phyloP scores from a whole-genome alignment of 345 rosid species.

The Anacardium occidentale region DNA sequence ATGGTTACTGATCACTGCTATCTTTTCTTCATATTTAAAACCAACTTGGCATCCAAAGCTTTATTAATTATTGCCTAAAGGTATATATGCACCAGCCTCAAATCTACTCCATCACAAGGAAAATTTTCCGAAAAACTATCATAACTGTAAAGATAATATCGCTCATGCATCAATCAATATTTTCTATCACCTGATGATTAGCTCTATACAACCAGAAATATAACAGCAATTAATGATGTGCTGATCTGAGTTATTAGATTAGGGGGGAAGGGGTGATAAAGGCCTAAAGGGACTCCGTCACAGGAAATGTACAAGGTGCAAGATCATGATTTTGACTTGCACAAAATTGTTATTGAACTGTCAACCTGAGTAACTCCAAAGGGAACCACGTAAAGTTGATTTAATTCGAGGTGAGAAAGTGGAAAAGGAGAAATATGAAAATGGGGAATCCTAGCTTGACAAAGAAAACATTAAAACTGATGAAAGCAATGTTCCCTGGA shows the following conservation, averaged over 20 bases:
- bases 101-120: not conserved
- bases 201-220: not conserved
- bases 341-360: constrained; percentile 19
- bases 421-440: constrained; percentile 28
- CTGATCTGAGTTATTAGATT: constrained; percentile 1
- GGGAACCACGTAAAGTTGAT: constrained; percentile 34
- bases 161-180: constrained; percentile 2
- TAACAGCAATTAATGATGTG: not conserved
- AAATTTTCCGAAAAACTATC: not conserved
- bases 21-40: constrained; percentile 16
- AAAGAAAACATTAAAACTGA: constrained; percentile 39
- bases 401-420: constrained; percentile 34
- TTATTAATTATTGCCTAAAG: constrained; percentile 6
- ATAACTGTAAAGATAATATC: not conserved
- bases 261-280: not conserved
- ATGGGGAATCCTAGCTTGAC: constrained; percentile 64
- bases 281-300: constrained; percentile 6
- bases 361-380: constrained; percentile 25
- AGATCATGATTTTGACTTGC: constrained; percentile 29
- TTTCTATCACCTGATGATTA: not conserved
- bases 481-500: constrained; percentile 42
- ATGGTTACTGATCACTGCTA: constrained; percentile 12
- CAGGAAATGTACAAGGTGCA: constrained; percentile 18
- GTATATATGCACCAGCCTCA: not conserved
- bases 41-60: constrained; percentile 27